Evolutionary conservation across 441 rosid genomes (phyloP).

Genomic region (Manihot esculenta): DNA sequence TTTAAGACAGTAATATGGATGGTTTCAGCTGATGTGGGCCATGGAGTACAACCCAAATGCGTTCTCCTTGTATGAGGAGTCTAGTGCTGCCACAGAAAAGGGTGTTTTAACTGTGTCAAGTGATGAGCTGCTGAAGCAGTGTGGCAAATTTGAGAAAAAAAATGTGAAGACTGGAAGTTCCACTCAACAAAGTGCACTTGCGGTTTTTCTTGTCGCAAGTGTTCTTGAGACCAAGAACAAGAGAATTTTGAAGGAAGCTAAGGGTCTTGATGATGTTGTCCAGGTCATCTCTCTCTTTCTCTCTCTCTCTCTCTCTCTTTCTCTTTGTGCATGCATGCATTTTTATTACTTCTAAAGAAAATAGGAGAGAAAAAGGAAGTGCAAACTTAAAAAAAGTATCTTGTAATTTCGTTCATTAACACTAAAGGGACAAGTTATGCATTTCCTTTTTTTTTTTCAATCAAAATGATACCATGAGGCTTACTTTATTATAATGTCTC

Average conservation of each 20-base stretch:
- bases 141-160: constrained; percentile 77
- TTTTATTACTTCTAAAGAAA: background rate
- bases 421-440: too few relatives aligned
- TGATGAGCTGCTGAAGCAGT: constrained; percentile 59
- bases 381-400: too few relatives aligned
- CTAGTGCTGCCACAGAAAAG: constrained; percentile 25
- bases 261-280: constrained; percentile 84
- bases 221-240: constrained; percentile 85
- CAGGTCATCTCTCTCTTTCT: constrained; percentile 59
- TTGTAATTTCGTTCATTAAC: too few relatives aligned
- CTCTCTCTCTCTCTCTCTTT: constrained; percentile 21
- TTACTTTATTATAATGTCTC: too few relatives aligned
- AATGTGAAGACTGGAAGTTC: constrained; percentile 45
- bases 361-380: background rate
- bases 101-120: constrained; percentile 22
- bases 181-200: constrained; percentile 52
- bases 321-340: background rate
- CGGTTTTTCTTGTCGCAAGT: constrained; percentile 83
- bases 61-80: constrained; percentile 55
- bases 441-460: too few relatives aligned
- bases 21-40: constrained; percentile 91
- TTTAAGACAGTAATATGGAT: constrained; percentile 33
- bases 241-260: constrained; percentile 72
- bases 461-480: too few relatives aligned
- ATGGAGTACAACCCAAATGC: constrained; percentile 93